A percentile compares a stretch with the other conserved stretches of the same genome.
phyloP scores from a whole-genome alignment of 768 basidiomycete species.

The Sutorius australiensis region DNA sequence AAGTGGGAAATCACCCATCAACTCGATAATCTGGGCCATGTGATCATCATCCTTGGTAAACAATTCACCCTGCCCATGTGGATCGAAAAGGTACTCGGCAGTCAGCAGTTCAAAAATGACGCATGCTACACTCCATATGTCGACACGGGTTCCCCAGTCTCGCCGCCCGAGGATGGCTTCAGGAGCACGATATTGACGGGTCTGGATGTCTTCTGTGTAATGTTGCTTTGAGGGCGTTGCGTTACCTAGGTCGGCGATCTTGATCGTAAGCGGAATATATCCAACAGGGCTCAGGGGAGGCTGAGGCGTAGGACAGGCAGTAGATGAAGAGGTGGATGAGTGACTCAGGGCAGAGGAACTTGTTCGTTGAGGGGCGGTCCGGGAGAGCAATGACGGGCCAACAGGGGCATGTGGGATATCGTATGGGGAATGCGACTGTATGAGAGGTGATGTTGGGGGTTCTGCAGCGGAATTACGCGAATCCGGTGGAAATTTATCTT shows the following conservation, averaged over 20 bases:
- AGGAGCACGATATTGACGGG: slow-evolving; percentile 93
- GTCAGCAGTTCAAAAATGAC: slow-evolving; percentile 89
- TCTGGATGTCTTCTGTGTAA: slow-evolving; percentile 94
- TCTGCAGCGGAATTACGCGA: not conserved
- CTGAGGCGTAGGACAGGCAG: slow-evolving; percentile 20
- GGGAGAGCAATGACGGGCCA: slow-evolving; percentile 57
- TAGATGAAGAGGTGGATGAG: slow-evolving; percentile 18
- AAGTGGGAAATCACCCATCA: slow-evolving; percentile 74
- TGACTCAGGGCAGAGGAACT: slow-evolving; percentile 19
- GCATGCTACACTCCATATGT: slow-evolving; percentile 91
- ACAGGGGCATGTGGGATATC: slow-evolving; percentile 27
- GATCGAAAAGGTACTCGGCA: slow-evolving; percentile 90
- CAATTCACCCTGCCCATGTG: slow-evolving; percentile 72
- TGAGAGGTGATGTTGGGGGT: slow-evolving; percentile 21
- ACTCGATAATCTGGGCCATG: slow-evolving; percentile 91
- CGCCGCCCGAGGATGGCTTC: slow-evolving; percentile 86
- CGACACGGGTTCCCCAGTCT: slow-evolving; percentile 82
- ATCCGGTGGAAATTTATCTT: not conserved
- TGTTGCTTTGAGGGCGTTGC: slow-evolving; percentile 89
- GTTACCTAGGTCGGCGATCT: slow-evolving; percentile 94
- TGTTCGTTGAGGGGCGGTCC: slow-evolving; percentile 47
- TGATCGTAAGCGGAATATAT: slow-evolving; percentile 63
- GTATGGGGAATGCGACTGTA: slow-evolving; percentile 19
- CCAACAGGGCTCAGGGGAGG: slow-evolving; percentile 20
- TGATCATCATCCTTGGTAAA: slow-evolving; percentile 96